phyloP scores from a whole-genome alignment of 2,329 filamentous ascomycete species.

The Epichloe baconii region DNA sequence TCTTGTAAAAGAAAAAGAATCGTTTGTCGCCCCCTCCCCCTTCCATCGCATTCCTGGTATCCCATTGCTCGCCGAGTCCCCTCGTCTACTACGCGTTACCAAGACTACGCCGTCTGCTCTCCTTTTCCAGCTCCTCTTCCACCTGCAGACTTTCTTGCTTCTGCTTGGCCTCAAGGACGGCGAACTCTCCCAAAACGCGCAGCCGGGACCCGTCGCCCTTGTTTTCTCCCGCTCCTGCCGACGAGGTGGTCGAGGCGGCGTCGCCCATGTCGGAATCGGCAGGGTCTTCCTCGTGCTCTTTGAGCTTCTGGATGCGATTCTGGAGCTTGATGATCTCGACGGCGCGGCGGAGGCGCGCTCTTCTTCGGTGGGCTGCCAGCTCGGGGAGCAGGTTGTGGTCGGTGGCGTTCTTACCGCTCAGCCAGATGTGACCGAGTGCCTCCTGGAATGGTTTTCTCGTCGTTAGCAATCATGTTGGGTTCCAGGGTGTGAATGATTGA shows the following conservation, averaged over 20 bases:
- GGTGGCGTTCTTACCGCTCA: constrained; percentile 79
- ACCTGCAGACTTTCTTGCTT: constrained; percentile 63
- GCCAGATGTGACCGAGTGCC: constrained; percentile 74
- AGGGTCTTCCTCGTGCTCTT: constrained; percentile 76
- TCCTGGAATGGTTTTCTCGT: constrained; percentile 31
- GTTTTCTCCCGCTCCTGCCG: constrained; percentile 47
- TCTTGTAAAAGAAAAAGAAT: background rate
- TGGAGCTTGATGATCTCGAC: constrained; percentile 94
- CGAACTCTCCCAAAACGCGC: constrained; percentile 7
- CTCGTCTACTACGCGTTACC: constrained; percentile 3
- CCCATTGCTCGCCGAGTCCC: background rate
- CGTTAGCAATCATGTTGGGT: background rate
- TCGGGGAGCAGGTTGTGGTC: constrained; percentile 97
- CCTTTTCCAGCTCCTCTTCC: constrained; percentile 43
- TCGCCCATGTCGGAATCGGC: constrained; percentile 63
- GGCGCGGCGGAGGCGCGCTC: constrained; percentile 78
- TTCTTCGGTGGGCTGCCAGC: constrained; percentile 78
- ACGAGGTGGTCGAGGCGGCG: constrained; percentile 21
- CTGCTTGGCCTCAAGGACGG: constrained; percentile 37
- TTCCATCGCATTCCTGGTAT: background rate
- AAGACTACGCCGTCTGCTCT: constrained; percentile 26
- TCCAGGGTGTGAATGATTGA: background rate
- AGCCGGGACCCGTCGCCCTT: constrained; percentile 6
- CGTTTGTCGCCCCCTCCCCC: background rate
- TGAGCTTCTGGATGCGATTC: constrained; percentile 89